Evolutionary conservation across 1,284 basidiomycete genomes (phyloP).

Genomic region (Cryptococcus floricola): DNA sequence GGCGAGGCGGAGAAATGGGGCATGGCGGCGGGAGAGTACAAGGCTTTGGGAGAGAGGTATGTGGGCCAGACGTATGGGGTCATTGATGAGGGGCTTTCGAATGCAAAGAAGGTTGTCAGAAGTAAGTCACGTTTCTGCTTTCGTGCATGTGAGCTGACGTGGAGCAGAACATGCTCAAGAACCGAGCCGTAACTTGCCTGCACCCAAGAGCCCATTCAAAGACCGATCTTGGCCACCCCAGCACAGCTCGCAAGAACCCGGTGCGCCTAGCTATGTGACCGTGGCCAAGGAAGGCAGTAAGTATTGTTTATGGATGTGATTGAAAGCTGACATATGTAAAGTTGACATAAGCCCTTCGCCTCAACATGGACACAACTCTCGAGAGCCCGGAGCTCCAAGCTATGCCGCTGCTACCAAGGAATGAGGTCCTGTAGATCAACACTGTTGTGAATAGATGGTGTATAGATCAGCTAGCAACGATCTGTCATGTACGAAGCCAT

Average conservation of each 20-base stretch:
- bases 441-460: too few species aligned
- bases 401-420: slow-evolving; percentile 21
- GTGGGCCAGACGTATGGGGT: not conserved
- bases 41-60: not conserved
- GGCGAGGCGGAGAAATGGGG: slow-evolving; percentile 23
- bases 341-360: not conserved
- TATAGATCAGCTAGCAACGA: too few species aligned
- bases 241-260: slow-evolving; percentile 3
- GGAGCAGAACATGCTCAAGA: not conserved
- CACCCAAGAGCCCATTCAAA: too few species aligned
- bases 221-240: not conserved
- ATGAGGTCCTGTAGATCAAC: too few species aligned
- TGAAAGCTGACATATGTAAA: not conserved
- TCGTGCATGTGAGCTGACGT: not conserved
- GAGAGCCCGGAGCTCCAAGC: slow-evolving; percentile 11
- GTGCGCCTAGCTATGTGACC: slow-evolving; percentile 22
- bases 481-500: too few species aligned
- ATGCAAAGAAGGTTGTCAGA: slow-evolving; percentile 1
- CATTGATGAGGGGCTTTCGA: slow-evolving; percentile 4
- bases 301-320: not conserved
- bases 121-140: slow-evolving; percentile 3
- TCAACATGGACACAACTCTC: not conserved
- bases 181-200: not conserved
- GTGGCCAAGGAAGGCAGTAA: slow-evolving; percentile 2
- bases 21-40: slow-evolving; percentile 25